A percentile compares a stretch with the other conserved stretches of the same genome.
These are phyloP conservation scores for Suhomyces anneliseae DNA, from an alignment of 1,139 yeast species.

Conservation along the genomic window DNA sequence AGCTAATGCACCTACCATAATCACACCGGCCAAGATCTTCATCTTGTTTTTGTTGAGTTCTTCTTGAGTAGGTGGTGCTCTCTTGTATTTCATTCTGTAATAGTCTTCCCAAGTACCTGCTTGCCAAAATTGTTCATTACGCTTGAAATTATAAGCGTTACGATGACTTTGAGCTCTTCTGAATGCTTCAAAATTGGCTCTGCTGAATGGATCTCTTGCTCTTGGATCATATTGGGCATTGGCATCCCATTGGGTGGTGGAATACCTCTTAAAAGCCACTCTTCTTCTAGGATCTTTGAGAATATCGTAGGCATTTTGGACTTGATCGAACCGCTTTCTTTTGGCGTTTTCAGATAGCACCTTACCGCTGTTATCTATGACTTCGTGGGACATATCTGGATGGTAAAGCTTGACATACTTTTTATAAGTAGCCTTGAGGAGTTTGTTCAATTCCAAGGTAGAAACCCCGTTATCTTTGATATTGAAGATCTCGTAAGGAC, in stretches of 20 bases:
- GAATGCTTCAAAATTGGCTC: constrained; percentile 25
- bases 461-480: constrained; percentile 28
- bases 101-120: constrained; percentile 78
- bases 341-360: constrained; percentile 40
- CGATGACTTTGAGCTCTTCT: constrained; percentile 44
- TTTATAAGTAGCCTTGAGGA: constrained; percentile 57
- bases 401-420: constrained; percentile 79
- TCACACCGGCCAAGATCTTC: constrained; percentile 43
- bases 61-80: constrained; percentile 43
- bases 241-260: constrained; percentile 28
- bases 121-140: constrained; percentile 55
- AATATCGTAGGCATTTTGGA: constrained; percentile 74
- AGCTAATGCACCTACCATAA: constrained; percentile 41
- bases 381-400: constrained; percentile 62
- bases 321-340: constrained; percentile 62
- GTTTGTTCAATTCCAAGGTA: constrained; percentile 37
- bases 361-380: constrained; percentile 29
- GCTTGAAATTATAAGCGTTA: constrained; percentile 28
- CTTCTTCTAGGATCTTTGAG: constrained; percentile 56
- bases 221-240: constrained; percentile 4
- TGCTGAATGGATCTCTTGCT: constrained; percentile 12
- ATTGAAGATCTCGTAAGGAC: constrained; percentile 75
- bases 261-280: constrained; percentile 31
- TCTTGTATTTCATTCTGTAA: constrained; percentile 40
- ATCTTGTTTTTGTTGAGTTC: constrained; percentile 47